Conservation (phyloP, 2,329 filamentous ascomycete species). For the Diaporthe humulicola region DNA sequence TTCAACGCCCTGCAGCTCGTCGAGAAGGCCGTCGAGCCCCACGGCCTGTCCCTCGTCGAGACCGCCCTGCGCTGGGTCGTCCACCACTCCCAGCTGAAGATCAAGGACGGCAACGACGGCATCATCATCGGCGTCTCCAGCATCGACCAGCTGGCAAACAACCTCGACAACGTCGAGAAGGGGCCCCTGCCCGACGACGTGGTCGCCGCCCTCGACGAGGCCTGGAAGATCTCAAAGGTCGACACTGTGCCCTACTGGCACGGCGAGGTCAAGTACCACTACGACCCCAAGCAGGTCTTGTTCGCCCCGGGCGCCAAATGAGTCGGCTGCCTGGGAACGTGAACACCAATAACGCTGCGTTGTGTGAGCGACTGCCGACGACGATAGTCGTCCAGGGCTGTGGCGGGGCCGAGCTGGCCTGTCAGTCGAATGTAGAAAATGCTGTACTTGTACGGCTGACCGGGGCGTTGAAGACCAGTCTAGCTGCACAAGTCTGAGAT, state of each 20-base stretch:
- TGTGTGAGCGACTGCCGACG: neutral
- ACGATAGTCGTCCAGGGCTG: neutral
- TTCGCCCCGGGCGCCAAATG: constrained; percentile 63
- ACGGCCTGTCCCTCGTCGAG: constrained; percentile 78
- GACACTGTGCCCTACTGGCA: constrained; percentile 68
- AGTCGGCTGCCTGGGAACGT: constrained; percentile 1
- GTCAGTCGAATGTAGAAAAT: neutral
- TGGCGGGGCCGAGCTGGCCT: neutral
- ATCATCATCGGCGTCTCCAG: constrained; percentile 72
- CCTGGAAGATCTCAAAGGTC: constrained; percentile 77
- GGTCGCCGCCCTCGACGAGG: constrained; percentile 79
- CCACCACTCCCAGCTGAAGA: constrained; percentile 75
- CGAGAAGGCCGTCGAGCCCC: constrained; percentile 75
- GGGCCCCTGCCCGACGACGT: constrained; percentile 84
- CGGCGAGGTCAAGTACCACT: constrained; percentile 74
- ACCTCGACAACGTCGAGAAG: constrained; percentile 71
- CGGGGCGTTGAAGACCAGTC: neutral
- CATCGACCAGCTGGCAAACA: constrained; percentile 68
- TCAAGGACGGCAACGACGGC: constrained; percentile 68
- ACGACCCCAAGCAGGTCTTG: constrained; percentile 72
- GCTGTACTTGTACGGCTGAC: neutral
- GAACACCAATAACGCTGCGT: neutral
- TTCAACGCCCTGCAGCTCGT: constrained; percentile 76
- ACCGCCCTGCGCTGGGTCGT: constrained; percentile 79
- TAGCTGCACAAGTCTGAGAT: constrained; percentile 13